These are phyloP conservation scores for Colletotrichum cereale DNA, from an alignment of 2,329 filamentous ascomycete genomes.

Conservation along the genomic window DNA sequence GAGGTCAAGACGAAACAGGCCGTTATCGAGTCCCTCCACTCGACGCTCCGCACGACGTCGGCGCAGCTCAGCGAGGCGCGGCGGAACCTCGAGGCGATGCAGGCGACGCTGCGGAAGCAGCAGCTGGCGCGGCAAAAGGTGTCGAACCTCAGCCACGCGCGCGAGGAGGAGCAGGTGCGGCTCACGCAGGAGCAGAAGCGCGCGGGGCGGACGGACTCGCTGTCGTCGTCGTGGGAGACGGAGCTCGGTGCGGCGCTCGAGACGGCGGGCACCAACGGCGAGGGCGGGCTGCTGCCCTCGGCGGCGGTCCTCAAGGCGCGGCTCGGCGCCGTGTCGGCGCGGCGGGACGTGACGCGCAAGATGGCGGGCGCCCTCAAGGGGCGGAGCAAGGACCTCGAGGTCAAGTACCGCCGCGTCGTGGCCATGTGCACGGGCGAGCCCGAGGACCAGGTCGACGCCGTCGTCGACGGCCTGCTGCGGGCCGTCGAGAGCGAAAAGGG, in stretches of 20 bases:
- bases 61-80: slow-evolving; percentile 83
- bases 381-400: slow-evolving; percentile 85
- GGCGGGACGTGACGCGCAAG: slow-evolving; percentile 75
- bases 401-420: slow-evolving; percentile 90
- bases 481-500: slow-evolving; percentile 90
- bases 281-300: slow-evolving; percentile 65
- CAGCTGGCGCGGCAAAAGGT: slow-evolving; percentile 78
- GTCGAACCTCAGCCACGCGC: slow-evolving; percentile 80
- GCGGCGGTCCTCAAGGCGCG: slow-evolving; percentile 73
- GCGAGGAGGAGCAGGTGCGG: slow-evolving; percentile 75
- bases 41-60: slow-evolving; percentile 83
- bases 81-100: slow-evolving; percentile 78
- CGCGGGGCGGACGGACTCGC: slow-evolving; percentile 56
- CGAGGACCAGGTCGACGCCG: slow-evolving; percentile 82
- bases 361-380: slow-evolving; percentile 80
- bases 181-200: slow-evolving; percentile 57
- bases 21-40: slow-evolving; percentile 84
- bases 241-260: slow-evolving; percentile 63
- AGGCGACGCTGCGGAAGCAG: slow-evolving; percentile 73
- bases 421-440: slow-evolving; percentile 85
- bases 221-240: slow-evolving; percentile 66
- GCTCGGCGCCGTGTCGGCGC: slow-evolving; percentile 76
- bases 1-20: slow-evolving; percentile 88
- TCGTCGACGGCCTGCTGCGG: slow-evolving; percentile 82
- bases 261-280: slow-evolving; percentile 51